phyloP scores from a whole-genome alignment of 1,284 basidiomycete species.

The Sanguinoderma infundibulare region DNA sequence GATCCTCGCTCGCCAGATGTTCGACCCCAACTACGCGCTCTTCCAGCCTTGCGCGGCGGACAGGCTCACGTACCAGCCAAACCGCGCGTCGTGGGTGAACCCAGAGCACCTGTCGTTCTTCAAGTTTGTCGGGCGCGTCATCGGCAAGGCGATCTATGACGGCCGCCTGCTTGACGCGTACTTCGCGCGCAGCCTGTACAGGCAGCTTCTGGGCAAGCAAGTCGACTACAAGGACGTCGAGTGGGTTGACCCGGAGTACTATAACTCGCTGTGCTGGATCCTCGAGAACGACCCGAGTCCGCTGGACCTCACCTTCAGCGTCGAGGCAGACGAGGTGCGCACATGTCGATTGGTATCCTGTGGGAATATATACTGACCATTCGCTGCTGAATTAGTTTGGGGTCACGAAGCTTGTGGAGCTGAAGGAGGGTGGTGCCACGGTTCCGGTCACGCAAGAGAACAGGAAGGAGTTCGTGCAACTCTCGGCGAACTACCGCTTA shows the following conservation, averaged over 20 bases:
- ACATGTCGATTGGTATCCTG: constrained; percentile 30
- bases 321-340: constrained; percentile 90
- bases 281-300: constrained; percentile 88
- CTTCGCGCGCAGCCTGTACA: constrained; percentile 94
- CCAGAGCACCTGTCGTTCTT: constrained; percentile 97
- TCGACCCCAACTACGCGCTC: constrained; percentile 98
- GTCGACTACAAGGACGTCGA: constrained; percentile 95
- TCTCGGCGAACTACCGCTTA: constrained; percentile 89
- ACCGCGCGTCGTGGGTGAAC: constrained; percentile 94
- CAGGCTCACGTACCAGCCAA: constrained; percentile 93
- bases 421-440: constrained; percentile 84
- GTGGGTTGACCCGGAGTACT: constrained; percentile 96
- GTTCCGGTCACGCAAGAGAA: constrained; percentile 94
- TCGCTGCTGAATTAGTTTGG: constrained; percentile 67
- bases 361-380: neutral
- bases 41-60: constrained; percentile 98
- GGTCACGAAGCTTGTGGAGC: constrained; percentile 81
- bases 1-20: constrained; percentile 97
- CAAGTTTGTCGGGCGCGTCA: constrained; percentile 98
- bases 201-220: constrained; percentile 89
- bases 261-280: constrained; percentile 92
- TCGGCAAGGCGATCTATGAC: constrained; percentile 96
- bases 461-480: constrained; percentile 94
- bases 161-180: constrained; percentile 97
- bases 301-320: constrained; percentile 87